phyloP scores from a whole-genome alignment of 2,329 filamentous ascomycete genomes.

The Plenodomus lindquistii region DNA sequence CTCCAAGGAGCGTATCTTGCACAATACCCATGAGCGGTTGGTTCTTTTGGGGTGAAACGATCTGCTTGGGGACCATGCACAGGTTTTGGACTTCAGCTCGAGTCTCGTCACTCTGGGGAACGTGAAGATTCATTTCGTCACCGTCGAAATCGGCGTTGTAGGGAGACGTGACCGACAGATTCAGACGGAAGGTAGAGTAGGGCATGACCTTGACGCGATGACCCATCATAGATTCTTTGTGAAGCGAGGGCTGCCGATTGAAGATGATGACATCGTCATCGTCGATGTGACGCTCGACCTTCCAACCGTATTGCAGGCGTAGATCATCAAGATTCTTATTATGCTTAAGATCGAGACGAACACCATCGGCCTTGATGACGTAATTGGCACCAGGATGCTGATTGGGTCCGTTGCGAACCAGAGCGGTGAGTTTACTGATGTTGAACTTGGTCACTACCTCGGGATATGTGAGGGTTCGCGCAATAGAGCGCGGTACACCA shows the following conservation, averaged over 20 bases:
- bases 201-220: constrained; percentile 98
- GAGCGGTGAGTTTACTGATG: constrained; percentile 84
- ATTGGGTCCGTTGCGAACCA: constrained; percentile 92
- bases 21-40: constrained; percentile 99
- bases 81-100: constrained; percentile 92
- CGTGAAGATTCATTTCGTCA: constrained; percentile 99
- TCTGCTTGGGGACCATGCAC: constrained; percentile 97
- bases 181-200: constrained; percentile 97
- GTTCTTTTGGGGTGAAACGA: constrained; percentile 96
- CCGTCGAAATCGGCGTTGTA: constrained; percentile 99
- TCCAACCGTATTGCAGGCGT: constrained; percentile 93
- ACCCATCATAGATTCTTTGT: constrained; percentile 99
- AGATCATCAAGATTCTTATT: constrained; percentile 87
- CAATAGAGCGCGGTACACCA: constrained; percentile 92
- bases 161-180: constrained; percentile 94
- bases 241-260: constrained; percentile 97
- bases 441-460: constrained; percentile 98
- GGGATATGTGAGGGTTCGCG: constrained; percentile 89
- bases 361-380: constrained; percentile 90
- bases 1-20: constrained; percentile 93
- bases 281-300: constrained; percentile 94
- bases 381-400: constrained; percentile 96
- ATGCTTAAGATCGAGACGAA: constrained; percentile 91
- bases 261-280: constrained; percentile 99
- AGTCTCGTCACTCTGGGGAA: constrained; percentile 95